Base-by-base conservation (phyloP, 441 rosid species). In the Macaranga tanarius region DNA sequence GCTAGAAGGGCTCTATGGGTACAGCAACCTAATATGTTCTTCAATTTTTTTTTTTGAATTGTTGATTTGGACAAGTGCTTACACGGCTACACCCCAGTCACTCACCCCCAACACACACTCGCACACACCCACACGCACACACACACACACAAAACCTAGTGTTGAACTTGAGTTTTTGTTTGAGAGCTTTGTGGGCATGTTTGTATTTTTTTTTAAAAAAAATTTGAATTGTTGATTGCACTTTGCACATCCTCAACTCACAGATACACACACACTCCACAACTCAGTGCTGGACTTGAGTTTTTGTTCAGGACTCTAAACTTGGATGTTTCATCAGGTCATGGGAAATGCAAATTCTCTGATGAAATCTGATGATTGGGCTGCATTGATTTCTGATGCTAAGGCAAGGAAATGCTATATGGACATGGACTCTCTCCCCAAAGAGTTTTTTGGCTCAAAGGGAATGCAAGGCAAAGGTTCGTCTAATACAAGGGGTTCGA, bases 281-380 rank as follows among this genome's bases (percentile, higher is more conserved):
- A 34, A 56, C 26, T 19, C 11, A 54, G 5, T 2, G 6, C 28
- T 1, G 38, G 56, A 10, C 25, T 52, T 2, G 5, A 45, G 6
- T 2, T 66, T 31, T 63, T 7, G 28, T 48, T 31, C 12, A 20
- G 51, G 63, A 28, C 56, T 34, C 28, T 34, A 11, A 70, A 56
- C 23, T 58, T 58, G 68, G 51, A 31, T 77, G 45, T 70, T 70
- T 75, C 77, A 68, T 81, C 96, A 96, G 99, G 88, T 96, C 42
- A 87, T 96, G 93, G 99, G 99, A 17, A 96, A 96, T 71, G 99
- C 97, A n/a, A 88, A 79, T 81, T 90, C 99, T 71, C 80, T 96
- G 65, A 79, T 84, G 79, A 83, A 87, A 67, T 92, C 91, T 55
- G 99, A 96, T 31, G 99, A 96, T 73, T 96, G 99, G 99, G 95